These are phyloP conservation scores for Diaporthe velutina DNA, from an alignment of 2,329 filamentous ascomycete genomes.

Conservation along the genomic window DNA sequence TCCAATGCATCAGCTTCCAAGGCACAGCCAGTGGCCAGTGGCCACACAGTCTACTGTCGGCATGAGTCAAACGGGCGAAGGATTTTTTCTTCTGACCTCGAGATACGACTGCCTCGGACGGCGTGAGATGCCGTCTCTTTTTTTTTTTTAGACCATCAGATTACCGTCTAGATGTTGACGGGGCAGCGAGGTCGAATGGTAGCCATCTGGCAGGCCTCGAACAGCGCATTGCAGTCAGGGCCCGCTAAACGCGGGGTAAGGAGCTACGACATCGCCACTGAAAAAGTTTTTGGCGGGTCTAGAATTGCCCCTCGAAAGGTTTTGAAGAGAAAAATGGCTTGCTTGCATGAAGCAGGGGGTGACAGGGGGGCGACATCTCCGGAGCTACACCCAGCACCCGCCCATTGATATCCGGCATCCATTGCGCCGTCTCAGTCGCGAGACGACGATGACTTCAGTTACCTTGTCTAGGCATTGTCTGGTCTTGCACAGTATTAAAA, in stretches of 20 bases:
- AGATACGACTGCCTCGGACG: conserved; percentile 1
- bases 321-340: conserved; percentile 24
- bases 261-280: conserved; percentile 31
- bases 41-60: conserved; percentile 28
- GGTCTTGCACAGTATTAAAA: background rate
- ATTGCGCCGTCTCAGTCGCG: background rate
- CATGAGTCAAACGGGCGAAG: conserved; percentile 34
- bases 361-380: background rate
- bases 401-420: background rate
- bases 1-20: conserved; percentile 37
- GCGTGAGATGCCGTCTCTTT: background rate
- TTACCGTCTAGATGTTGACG: background rate
- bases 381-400: background rate
- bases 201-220: background rate
- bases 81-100: conserved; percentile 17
- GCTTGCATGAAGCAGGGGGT: conserved; percentile 11
- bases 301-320: conserved; percentile 33
- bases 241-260: conserved; percentile 36
- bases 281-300: conserved; percentile 35
- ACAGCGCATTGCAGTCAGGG: conserved; percentile 19
- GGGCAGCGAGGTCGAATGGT: background rate
- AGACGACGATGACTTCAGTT: conserved; percentile 8
- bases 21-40: conserved; percentile 12
- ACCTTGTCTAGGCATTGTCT: background rate
- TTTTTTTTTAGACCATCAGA: background rate